Evolutionary conservation across 345 rosid species (phyloP).

Genomic region (Acer saccharum): DNA sequence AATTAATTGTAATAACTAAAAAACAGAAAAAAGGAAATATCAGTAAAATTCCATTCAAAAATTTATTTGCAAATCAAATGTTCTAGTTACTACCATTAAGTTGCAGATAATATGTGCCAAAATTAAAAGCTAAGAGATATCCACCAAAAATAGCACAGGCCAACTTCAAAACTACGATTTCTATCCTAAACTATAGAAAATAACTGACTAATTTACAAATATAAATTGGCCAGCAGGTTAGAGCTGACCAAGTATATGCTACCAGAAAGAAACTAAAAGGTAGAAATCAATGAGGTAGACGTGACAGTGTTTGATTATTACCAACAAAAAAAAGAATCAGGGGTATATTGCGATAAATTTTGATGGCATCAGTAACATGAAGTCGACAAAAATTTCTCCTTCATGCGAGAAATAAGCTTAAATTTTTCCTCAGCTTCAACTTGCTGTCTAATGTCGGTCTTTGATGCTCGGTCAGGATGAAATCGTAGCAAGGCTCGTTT

Average conservation of each 20-base stretch:
- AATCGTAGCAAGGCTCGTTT: conserved; percentile 71
- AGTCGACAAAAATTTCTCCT: conserved; percentile 54
- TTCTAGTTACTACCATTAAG: too few relatives aligned
- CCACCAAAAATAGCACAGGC: too few relatives aligned
- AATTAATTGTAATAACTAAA: too few relatives aligned
- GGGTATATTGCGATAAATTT: not conserved
- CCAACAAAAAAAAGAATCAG: conserved; percentile 12
- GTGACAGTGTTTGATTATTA: not conserved
- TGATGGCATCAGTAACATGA: conserved; percentile 27
- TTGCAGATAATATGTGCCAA: too few relatives aligned
- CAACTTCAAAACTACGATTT: not conserved
- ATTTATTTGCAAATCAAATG: too few relatives aligned
- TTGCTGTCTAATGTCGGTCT: conserved; percentile 64
- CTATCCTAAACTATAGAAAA: not conserved
- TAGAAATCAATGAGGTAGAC: not conserved
- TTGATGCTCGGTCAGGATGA: conserved; percentile 85
- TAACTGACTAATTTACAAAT: conserved; percentile 14
- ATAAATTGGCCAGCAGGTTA: not conserved
- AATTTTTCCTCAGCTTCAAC: conserved; percentile 93
- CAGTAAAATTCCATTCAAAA: too few relatives aligned
- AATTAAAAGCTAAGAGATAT: too few relatives aligned
- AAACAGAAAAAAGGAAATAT: too few relatives aligned
- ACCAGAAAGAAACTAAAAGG: not conserved
- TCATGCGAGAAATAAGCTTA: conserved; percentile 87
- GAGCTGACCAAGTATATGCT: not conserved